Percentiles rank a stretch among this genome's conserved stretches.
Conservation (phyloP, 2,329 filamentous ascomycete species). For the Geosmithia putterillii region DNA sequence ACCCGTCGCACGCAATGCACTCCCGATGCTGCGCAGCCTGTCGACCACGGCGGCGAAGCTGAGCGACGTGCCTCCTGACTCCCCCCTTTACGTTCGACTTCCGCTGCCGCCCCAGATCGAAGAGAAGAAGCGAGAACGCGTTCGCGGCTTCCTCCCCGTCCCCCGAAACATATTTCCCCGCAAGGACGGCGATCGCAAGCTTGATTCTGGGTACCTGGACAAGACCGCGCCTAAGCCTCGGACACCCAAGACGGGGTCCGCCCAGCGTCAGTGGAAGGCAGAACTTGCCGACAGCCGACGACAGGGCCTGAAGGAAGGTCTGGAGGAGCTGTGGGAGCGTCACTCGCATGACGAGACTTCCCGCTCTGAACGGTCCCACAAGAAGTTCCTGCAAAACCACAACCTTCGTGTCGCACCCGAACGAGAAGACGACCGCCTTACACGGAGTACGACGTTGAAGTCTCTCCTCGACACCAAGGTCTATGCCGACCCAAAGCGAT, state of each 20-base stretch:
- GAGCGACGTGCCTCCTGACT: slow-evolving; percentile 66
- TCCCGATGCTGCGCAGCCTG: slow-evolving; percentile 13
- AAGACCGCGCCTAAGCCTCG: slow-evolving; percentile 38
- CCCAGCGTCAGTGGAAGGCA: slow-evolving; percentile 47
- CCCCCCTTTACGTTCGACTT: slow-evolving; percentile 75
- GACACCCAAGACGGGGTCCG: background rate
- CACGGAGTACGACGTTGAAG: slow-evolving; percentile 50
- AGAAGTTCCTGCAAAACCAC: background rate
- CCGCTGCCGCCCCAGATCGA: slow-evolving; percentile 64
- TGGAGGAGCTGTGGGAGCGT: slow-evolving; percentile 56
- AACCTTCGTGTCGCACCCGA: slow-evolving; percentile 44
- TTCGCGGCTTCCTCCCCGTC: slow-evolving; percentile 73
- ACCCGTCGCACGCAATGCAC: background rate
- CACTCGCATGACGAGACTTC: background rate
- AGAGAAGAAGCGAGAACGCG: slow-evolving; percentile 26
- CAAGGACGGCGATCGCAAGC: slow-evolving; percentile 45
- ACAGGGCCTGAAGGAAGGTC: slow-evolving; percentile 57
- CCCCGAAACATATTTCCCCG: slow-evolving; percentile 69
- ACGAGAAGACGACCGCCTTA: slow-evolving; percentile 65
- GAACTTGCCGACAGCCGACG: slow-evolving; percentile 62
- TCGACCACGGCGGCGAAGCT: slow-evolving; percentile 21
- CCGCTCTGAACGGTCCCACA: background rate
- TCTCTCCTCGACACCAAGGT: slow-evolving; percentile 35
- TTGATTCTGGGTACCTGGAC: slow-evolving; percentile 45
- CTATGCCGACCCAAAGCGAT: slow-evolving; percentile 50